phyloP scores from a whole-genome alignment of 768 basidiomycete genomes.

The Trametes cubensis region DNA sequence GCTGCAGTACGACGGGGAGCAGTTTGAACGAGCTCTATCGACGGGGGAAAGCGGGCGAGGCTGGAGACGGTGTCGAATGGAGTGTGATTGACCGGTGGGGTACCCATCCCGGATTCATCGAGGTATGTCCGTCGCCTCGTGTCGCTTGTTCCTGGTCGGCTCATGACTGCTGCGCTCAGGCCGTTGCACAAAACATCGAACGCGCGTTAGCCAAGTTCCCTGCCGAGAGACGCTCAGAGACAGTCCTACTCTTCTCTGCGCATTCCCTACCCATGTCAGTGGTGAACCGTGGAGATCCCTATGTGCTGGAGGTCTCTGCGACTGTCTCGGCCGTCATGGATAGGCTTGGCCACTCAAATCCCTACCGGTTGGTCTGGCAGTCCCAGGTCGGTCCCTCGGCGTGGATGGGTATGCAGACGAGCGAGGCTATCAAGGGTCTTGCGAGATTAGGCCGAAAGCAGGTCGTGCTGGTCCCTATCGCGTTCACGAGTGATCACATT shows the following conservation, averaged over 20 bases:
- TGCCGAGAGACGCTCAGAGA: conserved; percentile 65
- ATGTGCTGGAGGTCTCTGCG: conserved; percentile 92
- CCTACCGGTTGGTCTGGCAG: conserved; percentile 97
- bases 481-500: conserved; percentile 99
- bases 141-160: conserved; percentile 3
- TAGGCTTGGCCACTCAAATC: conserved; percentile 74
- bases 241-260: conserved; percentile 91
- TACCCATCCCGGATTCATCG: conserved; percentile 90
- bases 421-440: conserved; percentile 86
- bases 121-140: conserved; percentile 56
- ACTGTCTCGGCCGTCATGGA: conserved; percentile 94
- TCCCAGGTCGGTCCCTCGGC: conserved; percentile 95
- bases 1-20: conserved; percentile 97
- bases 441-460: conserved; percentile 76
- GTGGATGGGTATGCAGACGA: conserved; percentile 98
- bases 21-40: conserved; percentile 92
- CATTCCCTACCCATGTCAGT: conserved; percentile 98
- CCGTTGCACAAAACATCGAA: conserved; percentile 88
- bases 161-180: conserved; percentile 48
- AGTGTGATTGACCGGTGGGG: conserved; percentile 99
- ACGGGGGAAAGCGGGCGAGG: conserved; percentile 59
- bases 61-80: conserved; percentile 76
- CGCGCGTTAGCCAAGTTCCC: conserved; percentile 80
- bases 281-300: conserved; percentile 98
- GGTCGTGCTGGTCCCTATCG: conserved; percentile 88